These are phyloP conservation scores for Diutina scorzettiae DNA, from an alignment of 1,139 yeast genomes.

Conservation along the genomic window DNA sequence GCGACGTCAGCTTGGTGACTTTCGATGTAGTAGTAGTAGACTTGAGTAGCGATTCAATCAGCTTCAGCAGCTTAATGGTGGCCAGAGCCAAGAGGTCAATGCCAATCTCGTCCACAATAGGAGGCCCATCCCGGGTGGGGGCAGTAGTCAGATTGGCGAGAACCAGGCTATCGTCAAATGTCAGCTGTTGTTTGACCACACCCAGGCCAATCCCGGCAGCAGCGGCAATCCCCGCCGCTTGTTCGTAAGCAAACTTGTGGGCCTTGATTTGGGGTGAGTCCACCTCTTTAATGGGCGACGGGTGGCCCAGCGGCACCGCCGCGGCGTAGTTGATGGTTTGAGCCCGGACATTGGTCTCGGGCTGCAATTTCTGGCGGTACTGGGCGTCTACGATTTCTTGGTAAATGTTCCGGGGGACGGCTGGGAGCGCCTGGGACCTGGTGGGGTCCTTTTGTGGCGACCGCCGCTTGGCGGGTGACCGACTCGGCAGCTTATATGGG, in stretches of 20 bases:
- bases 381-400: slow-evolving; percentile 35
- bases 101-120: background rate
- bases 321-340: background rate
- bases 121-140: slow-evolving; percentile 1
- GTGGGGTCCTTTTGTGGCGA: slow-evolving; percentile 6
- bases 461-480: background rate
- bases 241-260: slow-evolving; percentile 4
- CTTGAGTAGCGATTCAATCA: background rate
- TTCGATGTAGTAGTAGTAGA: background rate
- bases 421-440: slow-evolving; percentile 16
- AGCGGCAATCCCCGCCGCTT: slow-evolving; percentile 3
- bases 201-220: slow-evolving; percentile 6
- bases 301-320: background rate
- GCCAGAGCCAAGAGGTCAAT: slow-evolving; percentile 1
- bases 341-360: background rate
- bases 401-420: slow-evolving; percentile 34
- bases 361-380: slow-evolving; percentile 10
- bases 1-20: background rate
- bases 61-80: slow-evolving; percentile 1
- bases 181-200: background rate
- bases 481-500: slow-evolving; percentile 1
- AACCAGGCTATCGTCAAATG: slow-evolving; percentile 2
- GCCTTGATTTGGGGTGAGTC: background rate
- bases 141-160: slow-evolving; percentile 4
- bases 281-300: slow-evolving; percentile 4